These are phyloP conservation scores for Eutrema heterophyllum DNA, from an alignment of 345 rosid species.

Conservation along the genomic window DNA sequence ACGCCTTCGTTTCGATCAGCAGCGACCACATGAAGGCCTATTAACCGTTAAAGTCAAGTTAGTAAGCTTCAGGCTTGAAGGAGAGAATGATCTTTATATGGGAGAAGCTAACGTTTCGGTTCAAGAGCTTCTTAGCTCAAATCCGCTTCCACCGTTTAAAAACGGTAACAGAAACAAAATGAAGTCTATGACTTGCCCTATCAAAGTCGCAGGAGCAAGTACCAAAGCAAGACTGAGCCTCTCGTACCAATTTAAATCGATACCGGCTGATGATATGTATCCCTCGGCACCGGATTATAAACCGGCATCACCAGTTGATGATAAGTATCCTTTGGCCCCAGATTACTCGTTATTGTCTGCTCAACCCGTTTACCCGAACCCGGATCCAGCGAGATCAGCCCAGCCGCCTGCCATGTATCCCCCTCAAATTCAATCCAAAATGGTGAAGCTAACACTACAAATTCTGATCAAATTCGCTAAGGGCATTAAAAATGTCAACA, in stretches of 20 bases:
- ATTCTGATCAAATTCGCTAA: conserved; percentile 27
- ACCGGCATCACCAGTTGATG: neutral
- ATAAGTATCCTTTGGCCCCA: too few species aligned
- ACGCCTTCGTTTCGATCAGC: conserved; percentile 45
- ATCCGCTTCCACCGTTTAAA: neutral
- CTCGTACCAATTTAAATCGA: conserved; percentile 42
- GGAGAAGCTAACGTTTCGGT: conserved; percentile 63
- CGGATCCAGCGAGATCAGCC: too few species aligned
- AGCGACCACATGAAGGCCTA: conserved; percentile 37
- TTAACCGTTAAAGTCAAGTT: conserved; percentile 42
- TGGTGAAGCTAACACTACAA: conserved; percentile 38
- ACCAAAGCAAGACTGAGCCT: conserved; percentile 28
- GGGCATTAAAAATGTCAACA: too few species aligned
- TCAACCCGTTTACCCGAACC: too few species aligned
- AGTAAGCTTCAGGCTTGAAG: conserved; percentile 46
- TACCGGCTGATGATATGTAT: too few species aligned
- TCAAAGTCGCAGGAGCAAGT: conserved; percentile 45
- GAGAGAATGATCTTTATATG: conserved; percentile 38
- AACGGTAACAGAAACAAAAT: conserved; percentile 3
- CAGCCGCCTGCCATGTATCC: too few species aligned
- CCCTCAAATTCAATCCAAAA: neutral
- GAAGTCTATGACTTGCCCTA: conserved; percentile 35
- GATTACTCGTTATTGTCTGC: too few species aligned
- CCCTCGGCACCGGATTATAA: too few species aligned
- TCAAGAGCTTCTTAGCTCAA: conserved; percentile 40